Evolutionary conservation across 768 basidiomycete genomes (phyloP).

Genomic region (Roridomyces roridus): DNA sequence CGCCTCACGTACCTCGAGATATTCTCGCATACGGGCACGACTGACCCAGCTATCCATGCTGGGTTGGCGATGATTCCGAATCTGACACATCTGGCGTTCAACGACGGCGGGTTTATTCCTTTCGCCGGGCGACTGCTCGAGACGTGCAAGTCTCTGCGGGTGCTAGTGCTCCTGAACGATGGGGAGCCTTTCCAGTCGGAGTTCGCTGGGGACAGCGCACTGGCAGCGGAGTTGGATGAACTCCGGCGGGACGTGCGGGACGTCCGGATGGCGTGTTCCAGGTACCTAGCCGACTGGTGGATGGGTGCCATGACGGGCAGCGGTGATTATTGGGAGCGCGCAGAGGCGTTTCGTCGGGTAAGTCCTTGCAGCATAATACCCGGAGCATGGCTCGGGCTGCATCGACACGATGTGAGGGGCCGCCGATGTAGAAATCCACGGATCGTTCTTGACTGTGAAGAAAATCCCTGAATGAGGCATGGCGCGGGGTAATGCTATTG

Average conservation of each 20-base stretch:
- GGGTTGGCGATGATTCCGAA: constrained; percentile 8
- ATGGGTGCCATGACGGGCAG: constrained; percentile 4
- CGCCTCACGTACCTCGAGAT: constrained; percentile 7
- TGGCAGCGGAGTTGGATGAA: constrained; percentile 4
- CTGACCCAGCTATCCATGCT: background rate
- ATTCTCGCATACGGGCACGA: background rate
- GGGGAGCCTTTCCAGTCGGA: no score
- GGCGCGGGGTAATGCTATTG: no score
- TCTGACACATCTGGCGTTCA: constrained; percentile 11
- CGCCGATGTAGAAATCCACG: no score
- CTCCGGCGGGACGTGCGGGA: constrained; percentile 1
- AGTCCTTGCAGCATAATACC: no score
- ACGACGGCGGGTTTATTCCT: background rate
- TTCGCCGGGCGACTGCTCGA: background rate
- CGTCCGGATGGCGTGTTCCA: constrained; percentile 3
- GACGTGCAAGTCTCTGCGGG: constrained; percentile 14
- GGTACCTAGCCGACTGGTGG: constrained; percentile 6
- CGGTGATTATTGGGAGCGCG: constrained; percentile 11
- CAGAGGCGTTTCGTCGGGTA: constrained; percentile 8
- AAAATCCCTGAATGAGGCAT: no score
- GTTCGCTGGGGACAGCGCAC: no score
- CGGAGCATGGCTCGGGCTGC: no score
- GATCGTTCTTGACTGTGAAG: no score
- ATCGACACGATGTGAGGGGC: no score
- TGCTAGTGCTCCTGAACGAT: constrained; percentile 4